phyloP scores from a whole-genome alignment of 768 basidiomycete species.

The Vararia minispora region DNA sequence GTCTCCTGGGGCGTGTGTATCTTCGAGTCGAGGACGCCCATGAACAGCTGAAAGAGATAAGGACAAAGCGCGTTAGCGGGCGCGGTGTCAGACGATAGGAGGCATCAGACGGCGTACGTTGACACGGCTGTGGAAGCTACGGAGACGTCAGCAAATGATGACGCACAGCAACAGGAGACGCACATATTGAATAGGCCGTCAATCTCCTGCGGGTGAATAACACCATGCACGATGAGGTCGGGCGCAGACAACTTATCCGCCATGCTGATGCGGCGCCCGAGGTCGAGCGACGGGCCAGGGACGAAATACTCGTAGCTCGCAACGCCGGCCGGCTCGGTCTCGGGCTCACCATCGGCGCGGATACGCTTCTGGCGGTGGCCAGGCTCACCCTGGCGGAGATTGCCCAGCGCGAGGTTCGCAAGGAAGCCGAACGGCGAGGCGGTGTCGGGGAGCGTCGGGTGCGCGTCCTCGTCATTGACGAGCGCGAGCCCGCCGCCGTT shows the following conservation, averaged over 20 bases:
- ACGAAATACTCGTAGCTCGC: conserved; percentile 73
- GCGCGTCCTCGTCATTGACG: conserved; percentile 29
- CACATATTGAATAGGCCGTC: conserved; percentile 79
- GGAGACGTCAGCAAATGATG: background rate
- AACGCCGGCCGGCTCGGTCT: too few relatives aligned
- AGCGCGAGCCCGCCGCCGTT: conserved; percentile 17
- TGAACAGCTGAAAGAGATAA: too few relatives aligned
- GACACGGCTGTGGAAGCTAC: conserved; percentile 58
- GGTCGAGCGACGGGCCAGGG: conserved; percentile 70
- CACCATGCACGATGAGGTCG: conserved; percentile 70
- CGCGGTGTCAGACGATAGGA: too few relatives aligned
- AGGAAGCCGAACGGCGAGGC: conserved; percentile 68
- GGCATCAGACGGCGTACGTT: too few relatives aligned
- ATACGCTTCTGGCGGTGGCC: too few relatives aligned
- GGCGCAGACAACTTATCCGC: conserved; percentile 75
- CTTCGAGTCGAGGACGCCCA: conserved; percentile 72
- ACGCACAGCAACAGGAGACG: conserved; percentile 19
- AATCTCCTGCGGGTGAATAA: conserved; percentile 69
- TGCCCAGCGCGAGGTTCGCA: conserved; percentile 58
- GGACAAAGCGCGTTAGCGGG: too few relatives aligned
- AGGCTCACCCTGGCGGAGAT: too few relatives aligned
- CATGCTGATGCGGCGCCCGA: conserved; percentile 54
- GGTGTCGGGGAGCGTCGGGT: conserved; percentile 49
- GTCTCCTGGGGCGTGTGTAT: conserved; percentile 79
- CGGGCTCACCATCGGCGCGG: too few relatives aligned